Percentiles rank a stretch among this genome's conserved stretches.
These are phyloP conservation scores for Rhizopus arrhizus DNA, from an alignment of 371 early-diverging fungal genomes.

Conservation along the genomic window DNA sequence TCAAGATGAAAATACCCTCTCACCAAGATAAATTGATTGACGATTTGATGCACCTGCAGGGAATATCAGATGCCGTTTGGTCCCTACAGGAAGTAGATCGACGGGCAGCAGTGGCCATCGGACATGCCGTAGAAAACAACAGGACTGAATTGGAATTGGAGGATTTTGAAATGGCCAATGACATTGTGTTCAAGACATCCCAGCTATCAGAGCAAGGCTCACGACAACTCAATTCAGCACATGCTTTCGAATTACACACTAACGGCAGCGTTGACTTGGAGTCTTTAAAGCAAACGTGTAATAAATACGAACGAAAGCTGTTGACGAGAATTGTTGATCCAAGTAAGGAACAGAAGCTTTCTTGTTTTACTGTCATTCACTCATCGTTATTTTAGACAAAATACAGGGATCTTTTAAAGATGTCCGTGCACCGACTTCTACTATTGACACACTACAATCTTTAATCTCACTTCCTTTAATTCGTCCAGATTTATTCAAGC, in stretches of 20 bases:
- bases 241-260: neutral
- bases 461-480: conserved; percentile 83
- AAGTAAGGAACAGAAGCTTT: conserved; percentile 32
- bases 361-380: neutral
- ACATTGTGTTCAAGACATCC: conserved; percentile 24
- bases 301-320: conserved; percentile 61
- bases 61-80: conserved; percentile 45
- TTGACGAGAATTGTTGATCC: conserved; percentile 69
- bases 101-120: conserved; percentile 39
- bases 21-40: conserved; percentile 13
- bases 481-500: conserved; percentile 77
- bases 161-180: conserved; percentile 32
- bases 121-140: conserved; percentile 31
- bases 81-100: conserved; percentile 34
- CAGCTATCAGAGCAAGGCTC: conserved; percentile 8
- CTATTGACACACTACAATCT: conserved; percentile 83
- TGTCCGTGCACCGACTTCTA: conserved; percentile 61
- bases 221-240: conserved; percentile 17
- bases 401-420: conserved; percentile 68
- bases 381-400: conserved; percentile 33
- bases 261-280: conserved; percentile 28
- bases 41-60: conserved; percentile 18
- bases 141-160: conserved; percentile 22
- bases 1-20: conserved; percentile 6
- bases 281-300: conserved; percentile 36